Evolutionary conservation across 2,329 filamentous ascomycete genomes (phyloP).

Genomic region (Phoma sp.): DNA sequence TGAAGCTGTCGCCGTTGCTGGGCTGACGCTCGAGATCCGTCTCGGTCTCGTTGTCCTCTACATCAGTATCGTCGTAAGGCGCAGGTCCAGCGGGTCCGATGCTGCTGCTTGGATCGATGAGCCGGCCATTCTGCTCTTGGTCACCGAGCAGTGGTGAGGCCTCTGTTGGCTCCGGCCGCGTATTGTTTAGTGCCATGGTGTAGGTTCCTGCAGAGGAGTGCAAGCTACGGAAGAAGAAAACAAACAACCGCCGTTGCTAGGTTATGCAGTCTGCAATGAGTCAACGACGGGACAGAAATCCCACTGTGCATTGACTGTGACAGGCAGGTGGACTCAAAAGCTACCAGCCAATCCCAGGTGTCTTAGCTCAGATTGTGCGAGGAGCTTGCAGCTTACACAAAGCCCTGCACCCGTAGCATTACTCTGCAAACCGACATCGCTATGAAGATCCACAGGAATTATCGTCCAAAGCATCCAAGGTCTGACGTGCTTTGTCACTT

Average conservation of each 20-base stretch:
- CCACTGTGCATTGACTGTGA: background rate
- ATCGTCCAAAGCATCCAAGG: background rate
- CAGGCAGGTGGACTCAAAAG: slow-evolving; percentile 5
- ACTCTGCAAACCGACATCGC: slow-evolving; percentile 5
- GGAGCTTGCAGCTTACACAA: background rate
- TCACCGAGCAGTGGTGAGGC: slow-evolving; percentile 55
- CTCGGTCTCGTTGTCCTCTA: slow-evolving; percentile 27
- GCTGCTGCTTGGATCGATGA: slow-evolving; percentile 32
- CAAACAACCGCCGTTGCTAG: background rate
- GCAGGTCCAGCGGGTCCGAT: slow-evolving; percentile 31
- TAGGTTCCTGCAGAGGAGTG: background rate
- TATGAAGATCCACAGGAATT: background rate
- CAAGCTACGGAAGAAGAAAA: background rate
- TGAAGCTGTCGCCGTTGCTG: slow-evolving; percentile 39
- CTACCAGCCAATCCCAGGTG: no score
- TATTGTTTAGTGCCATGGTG: slow-evolving; percentile 5
- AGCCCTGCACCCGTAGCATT: background rate
- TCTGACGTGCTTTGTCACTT: slow-evolving; percentile 4
- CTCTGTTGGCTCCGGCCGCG: slow-evolving; percentile 38
- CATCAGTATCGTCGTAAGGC: slow-evolving; percentile 11
- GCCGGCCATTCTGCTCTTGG: slow-evolving; percentile 2
- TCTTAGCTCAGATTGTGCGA: background rate
- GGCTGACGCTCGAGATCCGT: slow-evolving; percentile 46
- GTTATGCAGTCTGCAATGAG: background rate
- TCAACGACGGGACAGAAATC: background rate